phyloP scores from a whole-genome alignment of 2,329 filamentous ascomycete genomes.

The Tothia fuscella region DNA sequence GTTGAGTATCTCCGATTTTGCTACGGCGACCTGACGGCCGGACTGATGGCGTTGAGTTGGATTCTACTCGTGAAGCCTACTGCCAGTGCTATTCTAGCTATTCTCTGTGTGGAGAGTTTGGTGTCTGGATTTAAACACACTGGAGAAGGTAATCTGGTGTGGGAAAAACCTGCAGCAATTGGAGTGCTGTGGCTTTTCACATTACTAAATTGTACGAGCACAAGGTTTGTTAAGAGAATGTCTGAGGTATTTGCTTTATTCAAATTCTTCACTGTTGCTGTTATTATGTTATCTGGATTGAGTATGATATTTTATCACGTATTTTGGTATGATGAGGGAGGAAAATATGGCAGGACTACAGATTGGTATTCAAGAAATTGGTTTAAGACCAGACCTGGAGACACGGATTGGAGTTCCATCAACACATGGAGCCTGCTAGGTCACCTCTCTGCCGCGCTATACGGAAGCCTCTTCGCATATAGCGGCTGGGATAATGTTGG shows the following conservation, averaged over 20 bases:
- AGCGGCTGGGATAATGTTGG: constrained; percentile 54
- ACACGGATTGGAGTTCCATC: constrained; percentile 26
- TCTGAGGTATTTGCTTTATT: constrained; percentile 31
- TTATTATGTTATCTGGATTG: constrained; percentile 21
- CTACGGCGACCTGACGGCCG: constrained; percentile 48
- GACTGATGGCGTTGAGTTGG: constrained; percentile 54
- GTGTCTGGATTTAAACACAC: constrained; percentile 10
- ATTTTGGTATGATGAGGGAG: constrained; percentile 19
- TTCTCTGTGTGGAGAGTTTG: constrained; percentile 41
- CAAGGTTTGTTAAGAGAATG: constrained; percentile 26
- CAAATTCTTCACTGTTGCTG: constrained; percentile 22
- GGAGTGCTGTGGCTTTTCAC: constrained; percentile 29
- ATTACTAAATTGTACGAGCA: constrained; percentile 31
- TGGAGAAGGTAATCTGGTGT: not conserved
- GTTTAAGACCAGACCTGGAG: constrained; percentile 33
- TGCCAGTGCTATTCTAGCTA: constrained; percentile 50
- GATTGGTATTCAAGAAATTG: constrained; percentile 45
- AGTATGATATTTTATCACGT: constrained; percentile 21
- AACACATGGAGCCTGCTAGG: constrained; percentile 47
- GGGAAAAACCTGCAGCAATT: constrained; percentile 26
- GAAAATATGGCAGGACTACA: constrained; percentile 23
- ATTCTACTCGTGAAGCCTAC: constrained; percentile 53
- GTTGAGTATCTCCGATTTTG: constrained; percentile 51
- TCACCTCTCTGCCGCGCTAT: constrained; percentile 47
- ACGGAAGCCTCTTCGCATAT: constrained; percentile 52